Base-by-base conservation (phyloP, 495 filamentous ascomycete genomes). In the Penicillium parvum region DNA sequence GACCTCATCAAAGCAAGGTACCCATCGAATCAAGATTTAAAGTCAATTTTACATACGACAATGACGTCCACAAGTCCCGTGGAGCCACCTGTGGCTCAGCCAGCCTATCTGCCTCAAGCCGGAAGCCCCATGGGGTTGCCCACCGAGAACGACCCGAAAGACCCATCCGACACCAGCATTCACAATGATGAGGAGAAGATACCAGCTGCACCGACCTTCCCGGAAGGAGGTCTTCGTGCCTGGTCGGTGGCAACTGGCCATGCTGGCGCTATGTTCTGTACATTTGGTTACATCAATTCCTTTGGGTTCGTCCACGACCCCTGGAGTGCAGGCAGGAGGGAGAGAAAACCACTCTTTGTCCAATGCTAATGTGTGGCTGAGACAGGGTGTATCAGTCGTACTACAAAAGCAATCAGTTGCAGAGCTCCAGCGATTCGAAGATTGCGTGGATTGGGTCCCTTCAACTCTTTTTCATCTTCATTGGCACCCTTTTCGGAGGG, bases 181-280 rank as follows among this genome's bases (percentile, higher is more conserved):
- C 23, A 27, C 23, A 5, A 27, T 27, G 23, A 27, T 27, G 23
- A 27, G 3, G 25, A 40, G 10, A 15, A 9, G 12, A 11, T 30
- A 7, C 17, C 7, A 21, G n/a, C 28, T 19, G 32, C 21, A n/a
- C 17, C 39, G 3, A 32, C 9, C 5, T 32, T 41, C 14, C 78
- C 78, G 1, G 77, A 82, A 45, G 75, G 75, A 11, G 78, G 78
- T 5, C 8, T 65, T 9, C 57, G 65, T 33, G 78, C 75, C 5
- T 82, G 78, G 77, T 66, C 79, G 25, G 76, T 78, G 0, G 75
- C 80, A 3, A 43, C 76, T 7, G 71, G 71, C 7, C 73, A 74
- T 14, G 82, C 77, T 62, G 74, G 69, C 56, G 67, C 72, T 41
- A 76, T 81, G 67, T 56, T 75, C 22, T 72, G 69, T 18, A 71